These are phyloP conservation scores for Elsinoe perseae DNA, from an alignment of 2,329 filamentous ascomycete genomes.

Conservation along the genomic window DNA sequence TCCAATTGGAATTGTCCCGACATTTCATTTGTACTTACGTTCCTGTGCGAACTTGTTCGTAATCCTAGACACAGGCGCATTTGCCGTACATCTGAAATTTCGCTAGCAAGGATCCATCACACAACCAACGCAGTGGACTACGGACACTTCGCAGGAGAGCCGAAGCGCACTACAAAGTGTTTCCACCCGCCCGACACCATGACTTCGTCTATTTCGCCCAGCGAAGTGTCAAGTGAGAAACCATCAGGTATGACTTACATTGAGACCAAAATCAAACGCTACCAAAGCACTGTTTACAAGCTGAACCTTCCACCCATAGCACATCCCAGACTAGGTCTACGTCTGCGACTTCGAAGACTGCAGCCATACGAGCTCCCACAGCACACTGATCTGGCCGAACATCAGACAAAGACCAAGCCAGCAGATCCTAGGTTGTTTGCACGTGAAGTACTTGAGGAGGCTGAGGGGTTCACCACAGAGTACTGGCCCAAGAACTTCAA, in stretches of 20 bases:
- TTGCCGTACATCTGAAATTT: not conserved
- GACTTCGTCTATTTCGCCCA: not conserved
- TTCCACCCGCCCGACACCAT: not conserved
- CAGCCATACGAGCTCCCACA: slow-evolving; percentile 27
- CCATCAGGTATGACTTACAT: not conserved
- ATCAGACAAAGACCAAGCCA: slow-evolving; percentile 28
- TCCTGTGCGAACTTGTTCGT: slow-evolving; percentile 3
- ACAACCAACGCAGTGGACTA: not conserved
- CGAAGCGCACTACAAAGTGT: not conserved
- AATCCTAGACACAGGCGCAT: not conserved
- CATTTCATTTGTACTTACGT: not conserved
- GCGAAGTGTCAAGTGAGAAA: not conserved
- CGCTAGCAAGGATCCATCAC: not conserved
- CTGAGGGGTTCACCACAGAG: slow-evolving; percentile 50
- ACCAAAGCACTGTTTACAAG: not conserved
- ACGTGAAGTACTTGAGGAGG: slow-evolving; percentile 48
- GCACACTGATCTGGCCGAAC: slow-evolving; percentile 28
- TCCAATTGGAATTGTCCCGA: not conserved
- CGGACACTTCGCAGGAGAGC: slow-evolving; percentile 2
- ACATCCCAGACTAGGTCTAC: slow-evolving; percentile 19
- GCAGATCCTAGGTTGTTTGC: slow-evolving; percentile 47
- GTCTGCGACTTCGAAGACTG: slow-evolving; percentile 30
- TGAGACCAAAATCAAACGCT: not conserved
- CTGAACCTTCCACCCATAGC: not conserved
- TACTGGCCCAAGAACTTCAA: slow-evolving; percentile 50